Evolutionary conservation across 2,329 filamentous ascomycete genomes (phyloP), one percentile per base, ranked within the genome.

Genomic region (Ophiobolus disseminans): DNA sequence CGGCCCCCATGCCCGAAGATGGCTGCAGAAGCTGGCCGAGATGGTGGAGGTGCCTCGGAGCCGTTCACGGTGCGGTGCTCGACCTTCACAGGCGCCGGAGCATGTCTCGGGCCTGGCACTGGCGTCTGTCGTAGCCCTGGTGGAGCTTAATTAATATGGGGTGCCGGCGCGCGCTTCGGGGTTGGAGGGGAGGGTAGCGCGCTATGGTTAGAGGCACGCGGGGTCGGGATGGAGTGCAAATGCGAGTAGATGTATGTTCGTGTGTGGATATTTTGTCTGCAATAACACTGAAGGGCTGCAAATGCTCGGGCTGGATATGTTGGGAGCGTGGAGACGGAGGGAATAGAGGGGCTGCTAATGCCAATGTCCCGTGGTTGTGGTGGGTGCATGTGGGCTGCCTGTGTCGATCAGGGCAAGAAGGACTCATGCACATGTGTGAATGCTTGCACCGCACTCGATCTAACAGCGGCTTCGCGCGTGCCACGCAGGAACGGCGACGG

Each of bases 1-100:
- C 87, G 79, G 89, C 91, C 71, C 94, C 94, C 94, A 99, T 99
- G 58, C 61, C 68, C 26, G 55, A 45, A 35, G 53, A 45, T 14
- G 32, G 50, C 39, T 43, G 49, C 50, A 19, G 21, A 36, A 46
- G 48, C 45, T 48, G 9, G 35, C 46, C 45, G 40, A 35, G 26
- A 42, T 52, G 50, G 36, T 57, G 58, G 56, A 52, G 50, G 58
- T 48, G 34, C 52, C 50, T 48, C 50, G 36, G 44, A 39, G 48
- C 10, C 31, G 45, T 43, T 41, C 54, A 60, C 47, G 63, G 62
- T 55, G 65, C 59, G 48, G 57, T 53, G 45, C 51, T 55, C 43
- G 57, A 44, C 38, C 57, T 50, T 41, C 31, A 48, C 55, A 53
- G 57, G 64, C 62, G 60, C 58, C 52, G 53, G 50, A 59, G 54